Percentiles rank a stretch among this genome's conserved stretches.
Evolutionary conservation across 23 red algal species (phyloP).

Genomic region (Chondrus crispus): DNA sequence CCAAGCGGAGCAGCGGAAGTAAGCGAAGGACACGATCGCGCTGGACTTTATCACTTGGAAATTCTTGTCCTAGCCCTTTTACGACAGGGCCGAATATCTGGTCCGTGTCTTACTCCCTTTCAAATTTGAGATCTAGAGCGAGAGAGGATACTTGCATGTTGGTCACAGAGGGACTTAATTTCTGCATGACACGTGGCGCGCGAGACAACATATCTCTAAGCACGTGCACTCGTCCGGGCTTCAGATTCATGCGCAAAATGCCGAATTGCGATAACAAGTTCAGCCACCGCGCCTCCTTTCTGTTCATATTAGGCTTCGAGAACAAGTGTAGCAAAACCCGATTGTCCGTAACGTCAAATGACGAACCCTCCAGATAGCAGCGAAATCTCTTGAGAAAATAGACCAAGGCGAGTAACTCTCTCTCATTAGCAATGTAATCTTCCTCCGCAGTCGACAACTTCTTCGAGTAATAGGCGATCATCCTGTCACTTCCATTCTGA

Average conservation of each 20-base stretch:
- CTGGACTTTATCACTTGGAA: background rate
- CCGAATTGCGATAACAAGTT: background rate
- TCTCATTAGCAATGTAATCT: background rate
- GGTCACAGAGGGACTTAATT: no score
- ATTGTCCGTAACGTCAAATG: constrained; percentile 16
- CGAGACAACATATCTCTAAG: background rate
- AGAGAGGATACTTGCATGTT: background rate
- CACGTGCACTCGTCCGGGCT: background rate
- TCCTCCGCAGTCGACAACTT: background rate
- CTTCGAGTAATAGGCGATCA: background rate
- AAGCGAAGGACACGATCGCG: background rate
- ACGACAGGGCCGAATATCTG: background rate
- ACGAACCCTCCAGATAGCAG: background rate
- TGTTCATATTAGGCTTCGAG: background rate
- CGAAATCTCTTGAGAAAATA: background rate
- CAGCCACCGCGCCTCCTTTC: background rate
- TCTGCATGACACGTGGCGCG: no score
- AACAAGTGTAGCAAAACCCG: background rate
- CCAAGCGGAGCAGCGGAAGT: background rate
- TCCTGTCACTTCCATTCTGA: background rate
- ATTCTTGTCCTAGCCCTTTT: background rate
- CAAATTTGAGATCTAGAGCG: background rate
- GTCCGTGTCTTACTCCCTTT: background rate
- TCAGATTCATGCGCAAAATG: background rate
- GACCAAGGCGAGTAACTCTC: background rate